These are phyloP conservation scores for Aphanocladium album DNA, from an alignment of 2,329 filamentous ascomycete species.

Conservation along the genomic window DNA sequence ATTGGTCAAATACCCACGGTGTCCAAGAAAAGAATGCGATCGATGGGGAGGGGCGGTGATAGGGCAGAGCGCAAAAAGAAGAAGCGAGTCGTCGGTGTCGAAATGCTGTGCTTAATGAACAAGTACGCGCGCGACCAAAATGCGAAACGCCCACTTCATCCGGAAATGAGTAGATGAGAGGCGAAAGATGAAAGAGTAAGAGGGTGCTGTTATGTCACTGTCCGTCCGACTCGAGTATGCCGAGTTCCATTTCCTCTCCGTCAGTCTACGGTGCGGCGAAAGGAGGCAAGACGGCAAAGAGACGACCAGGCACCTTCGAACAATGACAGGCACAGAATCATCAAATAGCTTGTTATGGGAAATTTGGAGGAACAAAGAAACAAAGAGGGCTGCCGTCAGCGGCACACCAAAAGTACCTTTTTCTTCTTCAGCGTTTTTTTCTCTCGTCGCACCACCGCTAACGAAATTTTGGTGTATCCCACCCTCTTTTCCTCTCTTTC, in stretches of 20 bases:
- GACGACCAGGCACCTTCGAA: too few species aligned
- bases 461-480: constrained; percentile 7
- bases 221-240: constrained; percentile 6
- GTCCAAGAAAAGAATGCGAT: background rate
- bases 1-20: background rate
- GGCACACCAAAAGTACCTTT: background rate
- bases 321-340: too few species aligned
- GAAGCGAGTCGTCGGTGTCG: background rate
- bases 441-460: constrained; percentile 2
- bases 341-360: background rate
- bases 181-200: background rate
- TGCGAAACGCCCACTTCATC: background rate
- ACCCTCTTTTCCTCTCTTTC: background rate
- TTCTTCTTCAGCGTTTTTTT: background rate
- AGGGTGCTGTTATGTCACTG: background rate
- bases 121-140: background rate
- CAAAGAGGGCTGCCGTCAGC: background rate
- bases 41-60: background rate
- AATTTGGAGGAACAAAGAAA: background rate
- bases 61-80: background rate
- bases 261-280: too few species aligned
- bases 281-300: background rate
- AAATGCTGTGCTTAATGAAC: background rate
- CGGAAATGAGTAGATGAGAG: background rate
- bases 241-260: constrained; percentile 4